phyloP scores from a whole-genome alignment of 2,329 filamentous ascomycete genomes.

The Aspergillus hiratsukae region DNA sequence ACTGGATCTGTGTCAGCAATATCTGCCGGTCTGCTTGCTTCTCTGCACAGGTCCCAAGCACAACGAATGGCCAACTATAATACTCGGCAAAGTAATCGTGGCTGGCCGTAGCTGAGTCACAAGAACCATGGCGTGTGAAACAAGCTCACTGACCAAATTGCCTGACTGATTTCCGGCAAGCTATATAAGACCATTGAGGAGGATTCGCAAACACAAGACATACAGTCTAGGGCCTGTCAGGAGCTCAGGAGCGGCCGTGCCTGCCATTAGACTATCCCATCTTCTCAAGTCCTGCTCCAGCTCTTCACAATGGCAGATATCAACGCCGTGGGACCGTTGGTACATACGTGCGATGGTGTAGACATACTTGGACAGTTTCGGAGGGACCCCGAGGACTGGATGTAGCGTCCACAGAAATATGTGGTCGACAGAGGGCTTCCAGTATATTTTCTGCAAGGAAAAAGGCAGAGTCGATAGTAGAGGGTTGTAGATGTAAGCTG shows the following conservation, averaged over 20 bases:
- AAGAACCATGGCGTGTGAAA: slow-evolving; percentile 10
- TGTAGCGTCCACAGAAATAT: neutral
- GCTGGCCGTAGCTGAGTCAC: slow-evolving; percentile 13
- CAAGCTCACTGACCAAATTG: neutral
- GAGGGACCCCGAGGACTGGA: slow-evolving; percentile 20
- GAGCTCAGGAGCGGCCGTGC: neutral
- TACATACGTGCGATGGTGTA: slow-evolving; percentile 11
- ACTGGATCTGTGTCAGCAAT: slow-evolving; percentile 13
- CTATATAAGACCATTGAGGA: slow-evolving; percentile 9
- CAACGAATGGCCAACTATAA: slow-evolving; percentile 22
- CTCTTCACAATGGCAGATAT: neutral
- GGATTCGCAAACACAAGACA: slow-evolving; percentile 11
- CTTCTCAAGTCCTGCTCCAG: slow-evolving; percentile 2
- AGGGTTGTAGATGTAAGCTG: slow-evolving; percentile 5
- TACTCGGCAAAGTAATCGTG: slow-evolving; percentile 25
- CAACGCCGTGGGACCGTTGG: neutral
- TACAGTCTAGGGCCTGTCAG: slow-evolving; percentile 13
- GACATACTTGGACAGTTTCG: slow-evolving; percentile 17
- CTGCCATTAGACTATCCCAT: neutral
- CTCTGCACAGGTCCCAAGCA: slow-evolving; percentile 13
- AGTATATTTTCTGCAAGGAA: slow-evolving; percentile 10
- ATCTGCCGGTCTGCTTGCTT: slow-evolving; percentile 5
- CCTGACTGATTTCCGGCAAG: neutral
- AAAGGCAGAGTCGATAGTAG: slow-evolving; percentile 17
- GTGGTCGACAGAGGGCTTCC: slow-evolving; percentile 2